Conservation (phyloP, 805 yeast species). For the Ogataea nonfermentans region DNA sequence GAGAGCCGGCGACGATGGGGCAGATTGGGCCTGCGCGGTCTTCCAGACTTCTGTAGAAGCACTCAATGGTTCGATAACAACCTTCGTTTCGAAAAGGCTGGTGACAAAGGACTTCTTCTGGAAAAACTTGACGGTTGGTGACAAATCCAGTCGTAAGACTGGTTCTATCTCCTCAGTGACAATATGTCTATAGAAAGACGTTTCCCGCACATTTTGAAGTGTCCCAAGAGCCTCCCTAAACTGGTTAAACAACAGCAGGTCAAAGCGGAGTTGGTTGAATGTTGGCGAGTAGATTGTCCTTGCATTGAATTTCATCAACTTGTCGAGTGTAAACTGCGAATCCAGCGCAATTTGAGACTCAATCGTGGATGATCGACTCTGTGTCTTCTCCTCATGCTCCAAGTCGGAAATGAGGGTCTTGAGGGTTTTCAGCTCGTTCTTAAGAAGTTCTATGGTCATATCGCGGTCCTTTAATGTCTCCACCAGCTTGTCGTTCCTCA, state of each 20-base stretch:
- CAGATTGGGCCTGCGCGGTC: constrained; percentile 25
- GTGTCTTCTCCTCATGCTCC: constrained; percentile 36
- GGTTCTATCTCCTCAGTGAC: constrained; percentile 81
- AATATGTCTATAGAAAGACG: constrained; percentile 61
- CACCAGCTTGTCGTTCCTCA: constrained; percentile 54
- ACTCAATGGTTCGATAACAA: constrained; percentile 80
- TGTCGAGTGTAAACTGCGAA: constrained; percentile 19
- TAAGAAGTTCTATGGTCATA: constrained; percentile 58
- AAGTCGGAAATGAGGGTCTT: constrained; percentile 57
- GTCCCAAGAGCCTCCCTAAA: constrained; percentile 41
- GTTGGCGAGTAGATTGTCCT: constrained; percentile 29
- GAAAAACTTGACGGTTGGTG: constrained; percentile 63
- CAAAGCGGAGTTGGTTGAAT: constrained; percentile 41
- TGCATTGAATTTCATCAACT: constrained; percentile 25
- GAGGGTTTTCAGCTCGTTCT: constrained; percentile 64
- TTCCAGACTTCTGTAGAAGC: constrained; percentile 77
- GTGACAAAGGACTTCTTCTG: constrained; percentile 56
- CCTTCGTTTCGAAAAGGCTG: constrained; percentile 74
- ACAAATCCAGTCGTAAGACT: constrained; percentile 57
- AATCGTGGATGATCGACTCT: background rate
- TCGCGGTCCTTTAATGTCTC: constrained; percentile 68
- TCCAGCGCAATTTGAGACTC: constrained; percentile 8
- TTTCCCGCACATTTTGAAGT: constrained; percentile 40
- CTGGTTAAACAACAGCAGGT: constrained; percentile 42
- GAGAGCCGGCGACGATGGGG: constrained; percentile 17